A percentile compares a stretch with the other conserved stretches of the same genome.
phyloP scores from a whole-genome alignment of 1,284 basidiomycete species.

The Megacollybia platyphylla region DNA sequence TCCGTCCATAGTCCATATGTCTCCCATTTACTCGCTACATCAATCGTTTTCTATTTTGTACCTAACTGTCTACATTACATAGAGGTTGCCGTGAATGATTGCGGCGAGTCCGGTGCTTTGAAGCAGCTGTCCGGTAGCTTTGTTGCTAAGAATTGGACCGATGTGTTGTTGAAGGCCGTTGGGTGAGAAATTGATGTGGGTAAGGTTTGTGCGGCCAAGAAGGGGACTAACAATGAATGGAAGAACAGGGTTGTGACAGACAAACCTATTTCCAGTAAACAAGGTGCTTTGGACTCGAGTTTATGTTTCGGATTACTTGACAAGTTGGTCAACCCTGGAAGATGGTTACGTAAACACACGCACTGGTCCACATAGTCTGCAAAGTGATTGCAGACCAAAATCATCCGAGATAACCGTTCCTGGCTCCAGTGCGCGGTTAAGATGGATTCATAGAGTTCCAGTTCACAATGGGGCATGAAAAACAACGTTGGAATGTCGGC shows the following conservation, averaged over 20 bases:
- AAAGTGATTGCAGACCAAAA: constrained; percentile 27
- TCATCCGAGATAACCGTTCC: constrained; percentile 19
- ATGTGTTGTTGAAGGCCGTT: constrained; percentile 57
- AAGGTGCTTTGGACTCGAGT: constrained; percentile 21
- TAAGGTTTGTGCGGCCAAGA: constrained; percentile 30
- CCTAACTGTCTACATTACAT: too few relatives aligned
- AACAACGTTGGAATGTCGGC: constrained; percentile 38
- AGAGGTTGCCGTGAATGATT: too few relatives aligned
- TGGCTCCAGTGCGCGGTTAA: constrained; percentile 47
- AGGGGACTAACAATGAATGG: constrained; percentile 22
- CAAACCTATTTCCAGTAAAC: constrained; percentile 25
- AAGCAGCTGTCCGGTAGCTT: too few relatives aligned
- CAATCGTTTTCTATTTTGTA: constrained; percentile 4
- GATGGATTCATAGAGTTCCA: constrained; percentile 53
- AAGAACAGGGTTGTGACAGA: constrained; percentile 2
- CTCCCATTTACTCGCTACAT: constrained; percentile 7
- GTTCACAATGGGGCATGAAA: constrained; percentile 70
- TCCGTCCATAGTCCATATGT: constrained; percentile 13
- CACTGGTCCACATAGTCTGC: constrained; percentile 39
- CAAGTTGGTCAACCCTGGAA: constrained; percentile 6
- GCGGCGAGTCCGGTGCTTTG: too few relatives aligned
- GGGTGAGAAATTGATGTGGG: constrained; percentile 35
- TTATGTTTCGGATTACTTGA: constrained; percentile 27
- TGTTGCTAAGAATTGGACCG: constrained; percentile 30
- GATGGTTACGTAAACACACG: constrained; percentile 9